A percentile compares a stretch with the other conserved stretches of the same genome.
Conservation (phyloP, 129 eudicot species). For the Lactuca saligna region DNA sequence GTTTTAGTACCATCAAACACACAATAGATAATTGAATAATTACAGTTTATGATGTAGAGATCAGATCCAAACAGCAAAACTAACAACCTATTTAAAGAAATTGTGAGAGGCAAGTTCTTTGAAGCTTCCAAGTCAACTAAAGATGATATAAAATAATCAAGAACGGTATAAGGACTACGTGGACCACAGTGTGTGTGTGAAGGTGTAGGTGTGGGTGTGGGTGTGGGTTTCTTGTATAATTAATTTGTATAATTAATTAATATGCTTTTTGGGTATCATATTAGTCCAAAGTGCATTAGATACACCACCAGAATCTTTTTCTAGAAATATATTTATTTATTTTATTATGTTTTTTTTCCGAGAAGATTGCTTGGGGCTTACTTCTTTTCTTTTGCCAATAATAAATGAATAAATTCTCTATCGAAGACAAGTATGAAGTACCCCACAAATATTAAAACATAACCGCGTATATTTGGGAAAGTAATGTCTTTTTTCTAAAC, state of each 20-base stretch:
- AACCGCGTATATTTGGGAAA: constrained; percentile 13
- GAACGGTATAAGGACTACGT: constrained; percentile 20
- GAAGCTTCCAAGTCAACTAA: constrained; percentile 38
- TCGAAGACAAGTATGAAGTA: not conserved
- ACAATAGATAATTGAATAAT: constrained; percentile 14
- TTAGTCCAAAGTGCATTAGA: constrained; percentile 23
- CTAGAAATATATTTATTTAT: not conserved
- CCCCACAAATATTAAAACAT: constrained; percentile 16
- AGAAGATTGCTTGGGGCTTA: constrained; percentile 19
- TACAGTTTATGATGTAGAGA: constrained; percentile 12
- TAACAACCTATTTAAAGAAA: constrained; percentile 21
- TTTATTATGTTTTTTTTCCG: constrained; percentile 11
- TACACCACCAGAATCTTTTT: constrained; percentile 12
- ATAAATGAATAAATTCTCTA: constrained; percentile 7
- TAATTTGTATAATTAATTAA: constrained; percentile 9
- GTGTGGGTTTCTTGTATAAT: constrained; percentile 15
- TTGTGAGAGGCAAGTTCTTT: constrained; percentile 24
- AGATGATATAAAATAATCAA: constrained; percentile 17
- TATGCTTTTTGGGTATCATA: constrained; percentile 7
- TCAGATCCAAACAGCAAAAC: constrained; percentile 1
- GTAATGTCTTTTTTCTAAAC: not conserved
- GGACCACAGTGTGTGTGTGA: constrained; percentile 24
- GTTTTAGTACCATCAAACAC: constrained; percentile 66
- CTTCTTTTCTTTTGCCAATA: constrained; percentile 10
- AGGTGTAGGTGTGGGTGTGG: not conserved